phyloP scores from a whole-genome alignment of 2,329 filamentous ascomycete species.

The Aspergillus alliaceus region DNA sequence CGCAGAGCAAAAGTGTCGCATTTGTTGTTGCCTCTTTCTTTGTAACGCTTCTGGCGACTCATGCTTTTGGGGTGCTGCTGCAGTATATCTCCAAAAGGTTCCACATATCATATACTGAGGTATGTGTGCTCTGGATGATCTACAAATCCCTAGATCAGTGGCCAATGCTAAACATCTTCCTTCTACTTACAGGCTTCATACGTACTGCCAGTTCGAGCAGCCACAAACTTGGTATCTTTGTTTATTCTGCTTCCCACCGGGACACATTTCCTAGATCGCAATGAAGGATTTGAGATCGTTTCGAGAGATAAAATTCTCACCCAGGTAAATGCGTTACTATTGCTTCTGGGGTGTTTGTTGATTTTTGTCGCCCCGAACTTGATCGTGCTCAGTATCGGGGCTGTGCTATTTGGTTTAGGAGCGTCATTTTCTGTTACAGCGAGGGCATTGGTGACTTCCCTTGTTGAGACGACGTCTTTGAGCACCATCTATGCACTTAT shows the following conservation, averaged over 20 bases:
- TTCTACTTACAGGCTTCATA: neutral
- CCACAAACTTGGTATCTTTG: neutral
- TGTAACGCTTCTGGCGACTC: no score
- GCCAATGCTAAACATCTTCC: no score
- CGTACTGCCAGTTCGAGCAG: neutral
- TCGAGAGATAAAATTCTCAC: neutral
- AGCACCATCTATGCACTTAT: neutral
- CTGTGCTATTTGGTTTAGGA: neutral
- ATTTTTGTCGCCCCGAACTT: neutral
- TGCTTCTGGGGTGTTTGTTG: neutral
- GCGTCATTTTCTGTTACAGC: neutral
- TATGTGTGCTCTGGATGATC: no score
- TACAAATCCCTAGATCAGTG: no score
- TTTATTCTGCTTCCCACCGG: neutral
- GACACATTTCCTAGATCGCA: neutral
- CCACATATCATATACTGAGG: no score
- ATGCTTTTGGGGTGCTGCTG: no score
- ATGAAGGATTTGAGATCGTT: neutral
- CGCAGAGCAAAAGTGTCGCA: no score
- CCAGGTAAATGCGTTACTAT: neutral
- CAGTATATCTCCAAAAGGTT: no score
- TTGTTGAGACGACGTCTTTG: neutral
- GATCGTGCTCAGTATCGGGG: neutral
- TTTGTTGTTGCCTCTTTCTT: no score
- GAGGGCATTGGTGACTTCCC: neutral